These are phyloP conservation scores for Mayamaea pseudoterrestris DNA, from an alignment of 108 stramenopile genomes.

Conservation along the genomic window DNA sequence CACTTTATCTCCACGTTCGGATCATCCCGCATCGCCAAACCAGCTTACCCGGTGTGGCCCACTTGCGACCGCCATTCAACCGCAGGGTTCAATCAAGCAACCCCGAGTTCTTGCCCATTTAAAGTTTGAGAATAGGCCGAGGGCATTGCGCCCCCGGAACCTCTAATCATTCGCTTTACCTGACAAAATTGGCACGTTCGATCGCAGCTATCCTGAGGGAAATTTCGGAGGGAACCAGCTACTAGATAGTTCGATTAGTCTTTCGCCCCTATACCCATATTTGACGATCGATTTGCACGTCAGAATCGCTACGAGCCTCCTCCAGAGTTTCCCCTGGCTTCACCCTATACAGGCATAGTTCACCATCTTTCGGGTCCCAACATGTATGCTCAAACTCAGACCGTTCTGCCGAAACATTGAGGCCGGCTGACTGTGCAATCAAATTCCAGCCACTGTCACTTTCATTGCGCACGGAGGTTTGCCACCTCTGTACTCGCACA, in stretches of 20 bases:
- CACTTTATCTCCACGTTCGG: slow-evolving; percentile 95
- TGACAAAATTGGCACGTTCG: slow-evolving; percentile 82
- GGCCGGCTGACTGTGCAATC: slow-evolving; percentile 84
- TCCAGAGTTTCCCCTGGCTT: slow-evolving; percentile 95
- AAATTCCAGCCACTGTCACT: slow-evolving; percentile 73
- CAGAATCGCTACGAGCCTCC: slow-evolving; percentile 91
- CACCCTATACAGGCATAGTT: slow-evolving; percentile 95
- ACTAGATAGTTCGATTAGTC: slow-evolving; percentile 97
- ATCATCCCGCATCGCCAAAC: slow-evolving; percentile 96
- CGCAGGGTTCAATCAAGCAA: slow-evolving; percentile 88
- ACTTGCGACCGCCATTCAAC: slow-evolving; percentile 89
- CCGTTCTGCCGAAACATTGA: slow-evolving; percentile 73
- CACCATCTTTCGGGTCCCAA: slow-evolving; percentile 95
- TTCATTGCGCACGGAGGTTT: slow-evolving; percentile 86
- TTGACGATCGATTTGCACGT: slow-evolving; percentile 93
- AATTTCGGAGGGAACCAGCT: slow-evolving; percentile 98
- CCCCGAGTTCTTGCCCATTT: slow-evolving; percentile 89
- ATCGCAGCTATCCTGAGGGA: slow-evolving; percentile 93
- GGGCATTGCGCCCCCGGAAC: slow-evolving; percentile 82
- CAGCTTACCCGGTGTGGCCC: slow-evolving; percentile 96
- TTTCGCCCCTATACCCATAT: slow-evolving; percentile 97
- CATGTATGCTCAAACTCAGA: slow-evolving; percentile 89
- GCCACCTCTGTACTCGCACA: slow-evolving; percentile 74
- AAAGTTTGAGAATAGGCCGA: slow-evolving; percentile 97
- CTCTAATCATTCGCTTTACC: slow-evolving; percentile 99